Evolutionary conservation across 2,329 filamentous ascomycete genomes (phyloP), one percentile per base, ranked within the genome.

Genomic region (Torrubiellomyces zombiae): DNA sequence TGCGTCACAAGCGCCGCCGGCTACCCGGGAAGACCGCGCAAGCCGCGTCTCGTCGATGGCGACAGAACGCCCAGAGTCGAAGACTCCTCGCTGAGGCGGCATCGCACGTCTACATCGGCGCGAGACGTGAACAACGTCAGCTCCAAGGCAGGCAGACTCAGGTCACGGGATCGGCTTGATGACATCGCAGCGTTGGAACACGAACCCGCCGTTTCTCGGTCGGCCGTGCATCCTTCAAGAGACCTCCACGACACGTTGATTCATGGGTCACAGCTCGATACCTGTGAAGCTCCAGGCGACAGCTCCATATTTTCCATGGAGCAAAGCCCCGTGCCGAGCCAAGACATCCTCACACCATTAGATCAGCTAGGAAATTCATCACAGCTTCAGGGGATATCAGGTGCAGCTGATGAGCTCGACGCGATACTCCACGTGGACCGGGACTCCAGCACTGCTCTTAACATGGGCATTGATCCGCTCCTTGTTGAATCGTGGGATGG

Each of bases 1-100:
- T 38, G 32, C 28, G 27, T 35, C 14, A 37, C 31, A 27, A 28
- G 35, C 20, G 29, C 32, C 22, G n/a, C 35, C 8, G 32, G 35
- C 15, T 27, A 26, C 10, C 33, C 35, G 10, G 33, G 35, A 24
- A 32, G 33, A 30, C 32, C 33, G 19, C 35, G 19, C 16, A 38
- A 36, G 30, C 11, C 20, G 24, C 25, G 26, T 22, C 23, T 24
- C 16, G 17, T 16, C 25, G 16, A 20, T 20, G 23, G 23, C 16
- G 18, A 22, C 15, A 16, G 8, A 12, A 19, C 23, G 13, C 30
- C 23, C 20, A 18, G 17, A 10, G 16, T 16, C 25, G 18, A 24
- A 11, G 12, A 28, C 26, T 25, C 20, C 11, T 22, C 25, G 22
- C 26, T 25, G 9, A 19, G 20, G 16, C 19, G 9, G 10, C 9